Evolutionary conservation across 345 rosid genomes (phyloP).

Genomic region (Cardamine resedifolia): DNA sequence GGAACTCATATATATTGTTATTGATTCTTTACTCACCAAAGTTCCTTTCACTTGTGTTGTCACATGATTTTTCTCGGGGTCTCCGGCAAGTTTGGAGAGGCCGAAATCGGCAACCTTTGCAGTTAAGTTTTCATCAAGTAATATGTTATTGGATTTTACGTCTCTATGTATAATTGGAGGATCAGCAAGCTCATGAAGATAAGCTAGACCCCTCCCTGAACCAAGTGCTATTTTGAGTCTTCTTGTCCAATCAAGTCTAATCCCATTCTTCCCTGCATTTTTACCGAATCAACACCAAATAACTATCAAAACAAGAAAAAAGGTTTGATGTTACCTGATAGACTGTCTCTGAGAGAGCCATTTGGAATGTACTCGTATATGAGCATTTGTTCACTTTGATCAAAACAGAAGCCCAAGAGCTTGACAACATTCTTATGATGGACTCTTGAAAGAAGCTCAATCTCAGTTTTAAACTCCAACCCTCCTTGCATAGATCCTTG

Average conservation of each 20-base stretch:
- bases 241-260: conserved; percentile 65
- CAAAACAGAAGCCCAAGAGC: conserved; percentile 64
- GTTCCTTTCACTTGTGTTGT: conserved; percentile 98
- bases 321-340: not conserved
- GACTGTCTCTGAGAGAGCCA: not conserved
- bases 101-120: conserved; percentile 98
- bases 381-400: conserved; percentile 37
- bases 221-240: conserved; percentile 70
- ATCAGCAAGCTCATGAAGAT: conserved; percentile 74
- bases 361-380: not conserved
- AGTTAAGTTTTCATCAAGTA: conserved; percentile 66
- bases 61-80: conserved; percentile 57
- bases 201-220: conserved; percentile 73
- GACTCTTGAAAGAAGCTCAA: conserved; percentile 79
- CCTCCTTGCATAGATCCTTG: conserved; percentile 73
- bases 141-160: conserved; percentile 75
- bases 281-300: not conserved
- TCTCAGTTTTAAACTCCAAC: conserved; percentile 67
- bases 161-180: conserved; percentile 99
- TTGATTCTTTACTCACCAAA: conserved; percentile 57
- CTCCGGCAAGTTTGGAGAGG: conserved; percentile 66
- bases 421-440: conserved; percentile 67
- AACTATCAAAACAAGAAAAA: not conserved
- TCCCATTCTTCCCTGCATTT: conserved; percentile 63
- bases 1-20: not conserved